phyloP scores from a whole-genome alignment of 805 yeast genomes.

The Debaryomyces castellii region DNA sequence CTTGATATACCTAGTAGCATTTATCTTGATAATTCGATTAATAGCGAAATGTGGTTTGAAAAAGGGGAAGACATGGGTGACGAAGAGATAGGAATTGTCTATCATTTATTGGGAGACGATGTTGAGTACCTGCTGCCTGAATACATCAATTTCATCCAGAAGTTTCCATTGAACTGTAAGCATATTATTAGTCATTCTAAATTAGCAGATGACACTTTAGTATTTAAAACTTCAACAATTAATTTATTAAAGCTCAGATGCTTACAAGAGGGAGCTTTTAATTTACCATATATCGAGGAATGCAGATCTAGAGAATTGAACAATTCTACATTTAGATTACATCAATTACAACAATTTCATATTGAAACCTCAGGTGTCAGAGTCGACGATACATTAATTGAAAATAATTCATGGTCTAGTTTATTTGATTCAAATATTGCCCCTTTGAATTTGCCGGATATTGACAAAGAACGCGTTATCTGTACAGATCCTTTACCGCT shows the following conservation, averaged over 20 bases:
- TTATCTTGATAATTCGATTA: slow-evolving; percentile 38
- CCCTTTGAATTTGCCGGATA: slow-evolving; percentile 14
- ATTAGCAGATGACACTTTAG: slow-evolving; percentile 60
- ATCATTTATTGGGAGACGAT: slow-evolving; percentile 72
- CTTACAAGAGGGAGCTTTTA: slow-evolving; percentile 45
- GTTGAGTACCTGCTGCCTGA: slow-evolving; percentile 44
- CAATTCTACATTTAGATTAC: slow-evolving; percentile 20
- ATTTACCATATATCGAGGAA: slow-evolving; percentile 34
- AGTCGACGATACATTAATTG: slow-evolving; percentile 18
- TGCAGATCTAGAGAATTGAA: slow-evolving; percentile 12
- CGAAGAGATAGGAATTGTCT: slow-evolving; percentile 53
- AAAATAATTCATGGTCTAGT: slow-evolving; percentile 24
- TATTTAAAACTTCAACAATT: slow-evolving; percentile 55
- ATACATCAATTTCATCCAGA: slow-evolving; percentile 50
- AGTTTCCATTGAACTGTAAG: slow-evolving; percentile 49
- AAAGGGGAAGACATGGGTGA: slow-evolving; percentile 26
- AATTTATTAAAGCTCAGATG: slow-evolving; percentile 57
- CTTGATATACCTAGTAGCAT: slow-evolving; percentile 66
- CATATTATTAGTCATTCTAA: slow-evolving; percentile 76
- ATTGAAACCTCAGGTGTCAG: slow-evolving; percentile 22
- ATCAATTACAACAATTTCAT: slow-evolving; percentile 28
- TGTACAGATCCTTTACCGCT: slow-evolving; percentile 19
- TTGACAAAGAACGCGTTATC: slow-evolving; percentile 15
- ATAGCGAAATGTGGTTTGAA: slow-evolving; percentile 30
- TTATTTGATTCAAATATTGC: slow-evolving; percentile 30